Evolutionary conservation across 176 grass and related monocot genomes (phyloP).

Genomic region (Oryza glaberrima): DNA sequence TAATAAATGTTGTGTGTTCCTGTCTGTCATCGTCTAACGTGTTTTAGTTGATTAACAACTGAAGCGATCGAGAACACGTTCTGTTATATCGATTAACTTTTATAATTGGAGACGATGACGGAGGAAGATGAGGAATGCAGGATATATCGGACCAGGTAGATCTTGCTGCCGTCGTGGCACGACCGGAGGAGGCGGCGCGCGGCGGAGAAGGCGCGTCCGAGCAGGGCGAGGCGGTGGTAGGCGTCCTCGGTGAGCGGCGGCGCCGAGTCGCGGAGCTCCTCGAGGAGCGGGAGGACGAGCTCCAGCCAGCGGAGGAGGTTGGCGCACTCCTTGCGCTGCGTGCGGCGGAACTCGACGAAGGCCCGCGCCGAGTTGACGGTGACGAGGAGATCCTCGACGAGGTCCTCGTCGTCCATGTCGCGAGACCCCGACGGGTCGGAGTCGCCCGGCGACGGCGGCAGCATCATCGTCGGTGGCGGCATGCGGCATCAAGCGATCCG

Average conservation of each 20-base stretch:
- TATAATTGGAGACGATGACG: too few species aligned
- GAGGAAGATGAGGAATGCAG: neutral
- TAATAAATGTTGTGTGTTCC: too few species aligned
- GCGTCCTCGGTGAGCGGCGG: slow-evolving; percentile 51
- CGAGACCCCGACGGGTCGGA: slow-evolving; percentile 22
- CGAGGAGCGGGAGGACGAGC: slow-evolving; percentile 68
- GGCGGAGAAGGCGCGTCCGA: slow-evolving; percentile 47
- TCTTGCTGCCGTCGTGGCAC: slow-evolving; percentile 85
- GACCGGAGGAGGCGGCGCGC: slow-evolving; percentile 60
- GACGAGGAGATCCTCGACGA: slow-evolving; percentile 55
- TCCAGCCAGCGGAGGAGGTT: slow-evolving; percentile 75
- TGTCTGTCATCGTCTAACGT: too few species aligned
- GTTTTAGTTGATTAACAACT: too few species aligned
- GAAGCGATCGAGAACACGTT: too few species aligned
- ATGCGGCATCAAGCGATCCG: slow-evolving; percentile 49
- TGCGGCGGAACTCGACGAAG: slow-evolving; percentile 57
- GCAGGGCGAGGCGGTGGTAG: slow-evolving; percentile 45
- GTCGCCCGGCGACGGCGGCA: slow-evolving; percentile 34
- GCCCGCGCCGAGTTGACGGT: slow-evolving; percentile 55
- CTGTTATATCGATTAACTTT: too few species aligned
- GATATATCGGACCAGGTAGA: slow-evolving; percentile 59
- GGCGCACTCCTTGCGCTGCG: slow-evolving; percentile 65
- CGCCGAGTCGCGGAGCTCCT: slow-evolving; percentile 62
- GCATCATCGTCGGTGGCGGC: slow-evolving; percentile 43
- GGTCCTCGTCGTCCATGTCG: slow-evolving; percentile 73